Evolutionary conservation across 2,329 filamentous ascomycete species (phyloP), one percentile per base, ranked within the genome.

Genomic region (Neonectria faginata): DNA sequence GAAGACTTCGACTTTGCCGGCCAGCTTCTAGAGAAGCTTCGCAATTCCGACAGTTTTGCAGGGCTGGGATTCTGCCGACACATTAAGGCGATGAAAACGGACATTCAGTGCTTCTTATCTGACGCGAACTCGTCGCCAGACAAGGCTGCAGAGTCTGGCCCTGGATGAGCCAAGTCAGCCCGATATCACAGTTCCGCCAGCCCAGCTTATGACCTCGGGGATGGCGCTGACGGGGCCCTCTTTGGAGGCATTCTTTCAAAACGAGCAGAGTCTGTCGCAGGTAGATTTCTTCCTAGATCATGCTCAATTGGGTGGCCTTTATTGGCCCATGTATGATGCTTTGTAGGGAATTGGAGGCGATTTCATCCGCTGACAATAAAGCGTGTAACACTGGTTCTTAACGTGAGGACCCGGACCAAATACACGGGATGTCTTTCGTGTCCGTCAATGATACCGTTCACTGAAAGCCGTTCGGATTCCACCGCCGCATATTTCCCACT

Each of bases 1-100:
- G 60, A 66, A 27, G 45, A 16, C 7, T 65, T 67, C 14, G 51
- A 65, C 3, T 52, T 53, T 14, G 55, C 65, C 1, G 25, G 45
- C 14, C 22, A 48, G 9, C 57, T 67, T 12, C 56, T 67, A 3
- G 44, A 57, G 9, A 45, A 67, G 31, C 41, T 65, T 1, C 29
- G 51, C 5, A 50, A 63, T 16, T 53, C 39, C 4, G 59, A 62
- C 12, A 67, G 55, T 27, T 58, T 55, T 20, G 59, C 62, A 0
- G 65, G 62, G 5, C 45, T 20, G 9, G 60, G 57, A 16, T 57
- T 57, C 10, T 53, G 47, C 41, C 42, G 47, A 6, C 53, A 62
- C 27, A 12, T 41, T 9, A 33, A 51, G 11, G 50, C 33, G 2
- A 22, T n/a, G 1, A 7, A 25, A 29, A 0, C 25, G 48, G 62